A percentile compares a stretch with the other conserved stretches of the same genome.
Conservation (phyloP, 2,329 filamentous ascomycete genomes). For the Orbilia quercus region DNA sequence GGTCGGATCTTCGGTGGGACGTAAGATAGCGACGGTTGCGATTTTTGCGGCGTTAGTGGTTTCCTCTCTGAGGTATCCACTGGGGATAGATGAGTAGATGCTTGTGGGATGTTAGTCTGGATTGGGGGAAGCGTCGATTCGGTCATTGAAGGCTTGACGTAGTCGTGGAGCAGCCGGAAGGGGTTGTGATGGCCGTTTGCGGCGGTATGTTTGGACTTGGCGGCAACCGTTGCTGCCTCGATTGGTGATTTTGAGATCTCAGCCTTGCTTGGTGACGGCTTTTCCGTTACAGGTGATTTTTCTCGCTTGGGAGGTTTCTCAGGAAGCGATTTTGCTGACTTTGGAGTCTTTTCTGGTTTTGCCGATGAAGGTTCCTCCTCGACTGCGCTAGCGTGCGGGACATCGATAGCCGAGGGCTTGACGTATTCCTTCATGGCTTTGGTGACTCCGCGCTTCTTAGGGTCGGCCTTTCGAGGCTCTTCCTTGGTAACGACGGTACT, state of each 20-base stretch:
- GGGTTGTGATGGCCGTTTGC: constrained; percentile 37
- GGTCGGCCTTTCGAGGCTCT: constrained; percentile 17
- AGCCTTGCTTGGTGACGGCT: constrained; percentile 9
- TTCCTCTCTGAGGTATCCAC: constrained; percentile 15
- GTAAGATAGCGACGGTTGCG: constrained; percentile 37
- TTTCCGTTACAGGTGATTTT: constrained; percentile 8
- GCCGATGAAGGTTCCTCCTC: constrained; percentile 16
- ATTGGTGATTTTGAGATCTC: constrained; percentile 15
- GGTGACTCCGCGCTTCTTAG: constrained; percentile 27
- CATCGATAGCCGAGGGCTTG: constrained; percentile 34
- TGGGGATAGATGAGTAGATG: constrained; percentile 13
- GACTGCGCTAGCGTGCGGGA: constrained; percentile 4
- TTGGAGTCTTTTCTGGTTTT: constrained; percentile 28
- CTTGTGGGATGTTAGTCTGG: constrained; percentile 27
- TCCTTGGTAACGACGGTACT: constrained; percentile 7
- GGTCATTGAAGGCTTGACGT: constrained; percentile 38
- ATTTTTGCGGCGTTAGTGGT: constrained; percentile 32
- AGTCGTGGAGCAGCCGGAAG: constrained; percentile 48
- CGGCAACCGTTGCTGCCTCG: not conserved
- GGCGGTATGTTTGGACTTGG: not conserved
- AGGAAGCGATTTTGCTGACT: constrained; percentile 12
- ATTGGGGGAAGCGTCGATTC: not conserved
- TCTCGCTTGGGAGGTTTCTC: constrained; percentile 18
- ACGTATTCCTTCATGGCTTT: constrained; percentile 46
- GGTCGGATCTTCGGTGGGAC: constrained; percentile 51